Conservation (phyloP, 257 asterid genomes). For the Fraxinus cuspidata region DNA sequence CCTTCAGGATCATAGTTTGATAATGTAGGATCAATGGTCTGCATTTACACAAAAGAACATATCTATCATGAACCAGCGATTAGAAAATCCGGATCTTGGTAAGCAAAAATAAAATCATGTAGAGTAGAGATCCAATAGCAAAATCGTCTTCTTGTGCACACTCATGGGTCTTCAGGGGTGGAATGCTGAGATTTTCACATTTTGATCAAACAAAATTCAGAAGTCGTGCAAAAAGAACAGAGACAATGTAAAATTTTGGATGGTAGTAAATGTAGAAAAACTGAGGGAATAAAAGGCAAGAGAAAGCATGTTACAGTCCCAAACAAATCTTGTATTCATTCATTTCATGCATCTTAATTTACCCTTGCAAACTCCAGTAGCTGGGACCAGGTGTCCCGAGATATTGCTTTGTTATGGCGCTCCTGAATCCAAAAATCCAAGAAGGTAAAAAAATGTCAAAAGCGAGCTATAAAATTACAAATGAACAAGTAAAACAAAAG, state of each 20-base stretch:
- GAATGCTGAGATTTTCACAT: not conserved
- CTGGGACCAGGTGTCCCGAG: conserved; percentile 98
- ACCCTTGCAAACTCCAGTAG: conserved; percentile 96
- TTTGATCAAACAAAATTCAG: not conserved
- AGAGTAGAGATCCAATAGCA: not conserved
- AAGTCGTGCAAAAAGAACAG: not conserved
- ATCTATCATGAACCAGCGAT: not conserved
- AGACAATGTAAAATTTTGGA: not conserved
- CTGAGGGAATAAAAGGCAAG: not conserved
- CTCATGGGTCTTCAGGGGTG: not conserved
- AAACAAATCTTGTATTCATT: not conserved
- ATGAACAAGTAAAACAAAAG: not conserved
- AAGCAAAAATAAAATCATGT: not conserved
- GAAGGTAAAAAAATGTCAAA: not conserved
- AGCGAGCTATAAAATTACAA: not conserved
- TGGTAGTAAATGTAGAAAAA: not conserved
- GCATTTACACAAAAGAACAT: conserved; percentile 31
- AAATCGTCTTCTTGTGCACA: conserved; percentile 9
- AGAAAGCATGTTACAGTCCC: not conserved
- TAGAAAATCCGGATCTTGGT: not conserved
- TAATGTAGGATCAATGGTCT: conserved; percentile 81
- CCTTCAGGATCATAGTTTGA: conserved; percentile 95
- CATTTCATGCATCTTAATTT: conserved; percentile 23
- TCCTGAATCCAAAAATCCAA: conserved; percentile 55
- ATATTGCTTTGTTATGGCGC: conserved; percentile 93